A percentile compares a stretch with the other conserved stretches of the same genome.
Evolutionary conservation across 805 yeast species (phyloP).

Genomic region (Metschnikowia drakensbergensis): DNA sequence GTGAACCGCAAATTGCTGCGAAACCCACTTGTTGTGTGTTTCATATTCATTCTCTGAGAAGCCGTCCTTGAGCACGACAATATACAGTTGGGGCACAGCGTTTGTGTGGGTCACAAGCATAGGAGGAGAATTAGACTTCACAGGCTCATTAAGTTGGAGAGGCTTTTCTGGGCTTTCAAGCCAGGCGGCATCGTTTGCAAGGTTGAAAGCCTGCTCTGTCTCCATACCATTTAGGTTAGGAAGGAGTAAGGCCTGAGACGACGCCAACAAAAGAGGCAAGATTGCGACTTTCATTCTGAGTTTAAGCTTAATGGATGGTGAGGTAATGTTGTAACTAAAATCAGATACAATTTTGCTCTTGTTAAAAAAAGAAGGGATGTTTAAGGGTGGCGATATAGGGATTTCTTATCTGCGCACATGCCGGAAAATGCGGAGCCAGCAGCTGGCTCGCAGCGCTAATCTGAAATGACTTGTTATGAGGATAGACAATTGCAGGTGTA

Average conservation of each 20-base stretch:
- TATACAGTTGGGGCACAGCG: slow-evolving; percentile 13
- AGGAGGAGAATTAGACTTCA: background rate
- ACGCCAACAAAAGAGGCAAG: slow-evolving; percentile 7
- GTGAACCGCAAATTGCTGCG: slow-evolving; percentile 3
- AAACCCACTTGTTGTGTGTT: slow-evolving; percentile 15
- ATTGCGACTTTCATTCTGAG: slow-evolving; percentile 5
- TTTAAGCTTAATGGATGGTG: background rate
- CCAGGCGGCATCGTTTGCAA: background rate
- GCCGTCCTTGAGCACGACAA: slow-evolving; percentile 17
- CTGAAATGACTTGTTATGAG: background rate
- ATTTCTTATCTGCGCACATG: slow-evolving; percentile 2
- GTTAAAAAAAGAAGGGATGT: background rate
- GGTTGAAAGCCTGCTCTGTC: slow-evolving; percentile 8
- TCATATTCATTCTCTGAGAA: slow-evolving; percentile 5
- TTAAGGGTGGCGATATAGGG: slow-evolving; percentile 3
- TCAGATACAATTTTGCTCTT: background rate
- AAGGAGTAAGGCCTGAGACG: slow-evolving; percentile 11
- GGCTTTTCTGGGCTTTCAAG: background rate
- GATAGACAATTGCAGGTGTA: background rate
- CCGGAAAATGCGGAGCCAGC: slow-evolving; percentile 6
- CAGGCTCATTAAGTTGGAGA: background rate
- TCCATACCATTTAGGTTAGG: slow-evolving; percentile 11
- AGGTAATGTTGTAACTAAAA: background rate
- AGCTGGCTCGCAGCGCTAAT: background rate
- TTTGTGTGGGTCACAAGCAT: background rate